Evolutionary conservation across 441 rosid species (phyloP).

Genomic region (Pelargonium hybrid): DNA sequence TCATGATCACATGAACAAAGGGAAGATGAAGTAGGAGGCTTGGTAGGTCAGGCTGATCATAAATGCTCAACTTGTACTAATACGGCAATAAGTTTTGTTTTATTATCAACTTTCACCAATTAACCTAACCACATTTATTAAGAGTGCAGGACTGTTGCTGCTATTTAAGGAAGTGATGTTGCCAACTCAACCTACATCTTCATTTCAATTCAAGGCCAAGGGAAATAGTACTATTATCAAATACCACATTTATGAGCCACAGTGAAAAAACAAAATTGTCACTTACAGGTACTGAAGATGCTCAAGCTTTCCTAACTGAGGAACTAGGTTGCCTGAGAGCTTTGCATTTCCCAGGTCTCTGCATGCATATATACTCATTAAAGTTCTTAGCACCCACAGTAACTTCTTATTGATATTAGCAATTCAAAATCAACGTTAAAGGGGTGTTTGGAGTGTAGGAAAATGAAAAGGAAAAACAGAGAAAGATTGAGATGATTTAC

Average conservation of each 20-base stretch:
- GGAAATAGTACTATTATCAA: not conserved
- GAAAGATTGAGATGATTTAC: conserved; percentile 25
- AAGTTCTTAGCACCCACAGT: no score
- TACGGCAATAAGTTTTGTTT: not conserved
- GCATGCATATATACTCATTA: conserved; percentile 16
- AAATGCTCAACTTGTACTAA: conserved; percentile 2
- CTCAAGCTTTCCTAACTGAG: conserved; percentile 51
- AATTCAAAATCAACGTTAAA: no score
- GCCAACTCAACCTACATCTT: not conserved
- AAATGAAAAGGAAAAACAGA: not conserved
- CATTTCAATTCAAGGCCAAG: not conserved
- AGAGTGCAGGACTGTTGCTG: not conserved
- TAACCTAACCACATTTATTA: not conserved
- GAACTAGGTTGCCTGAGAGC: conserved; percentile 50
- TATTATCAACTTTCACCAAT: not conserved
- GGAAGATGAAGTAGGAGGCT: not conserved
- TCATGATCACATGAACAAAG: not conserved
- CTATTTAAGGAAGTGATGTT: conserved; percentile 2
- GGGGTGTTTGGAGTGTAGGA: not conserved
- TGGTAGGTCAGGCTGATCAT: conserved; percentile 4
- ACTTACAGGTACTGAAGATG: conserved; percentile 59
- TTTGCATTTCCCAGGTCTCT: conserved; percentile 68
- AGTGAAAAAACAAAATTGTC: not conserved
- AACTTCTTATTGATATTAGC: no score
- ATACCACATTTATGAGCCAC: not conserved